Conservation (phyloP, 2,329 filamentous ascomycete genomes). For the Monilinia polystroma region DNA sequence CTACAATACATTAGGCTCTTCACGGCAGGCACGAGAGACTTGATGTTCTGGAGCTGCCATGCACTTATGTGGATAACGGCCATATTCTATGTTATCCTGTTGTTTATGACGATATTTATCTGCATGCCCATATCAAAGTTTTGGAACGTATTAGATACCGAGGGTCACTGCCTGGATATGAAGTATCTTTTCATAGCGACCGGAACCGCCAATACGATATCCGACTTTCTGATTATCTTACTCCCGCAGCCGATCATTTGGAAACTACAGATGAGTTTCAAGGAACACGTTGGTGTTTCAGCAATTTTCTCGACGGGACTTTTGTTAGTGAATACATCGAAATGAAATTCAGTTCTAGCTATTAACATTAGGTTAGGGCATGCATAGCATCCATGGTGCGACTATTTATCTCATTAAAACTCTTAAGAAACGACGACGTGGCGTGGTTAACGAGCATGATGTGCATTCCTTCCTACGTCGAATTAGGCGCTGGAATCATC, state of each 20-base stretch:
- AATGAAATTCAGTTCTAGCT: fast-evolving
- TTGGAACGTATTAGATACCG: slow-evolving; percentile 1
- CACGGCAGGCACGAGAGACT: background rate
- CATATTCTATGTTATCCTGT: background rate
- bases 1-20: slow-evolving; percentile 11
- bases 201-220: background rate
- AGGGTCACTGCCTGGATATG: slow-evolving; percentile 1
- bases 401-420: background rate
- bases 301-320: slow-evolving; percentile 6
- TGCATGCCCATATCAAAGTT: slow-evolving; percentile 5
- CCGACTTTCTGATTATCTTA: slow-evolving; percentile 6
- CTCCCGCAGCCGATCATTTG: slow-evolving; percentile 7
- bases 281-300: slow-evolving; percentile 11
- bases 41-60: slow-evolving; percentile 12
- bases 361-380: background rate
- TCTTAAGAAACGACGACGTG: background rate
- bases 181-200: background rate
- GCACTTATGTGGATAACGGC: slow-evolving; percentile 2
- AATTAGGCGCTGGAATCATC: background rate
- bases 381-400: slow-evolving; percentile 12
- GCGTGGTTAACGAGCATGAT: background rate
- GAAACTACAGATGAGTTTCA: slow-evolving; percentile 11
- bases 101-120: slow-evolving; percentile 11
- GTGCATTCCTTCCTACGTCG: slow-evolving; percentile 11
- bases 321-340: background rate